Conservation (phyloP, 2,329 filamentous ascomycete genomes). For the Mycosphaerelloides madeirae region DNA sequence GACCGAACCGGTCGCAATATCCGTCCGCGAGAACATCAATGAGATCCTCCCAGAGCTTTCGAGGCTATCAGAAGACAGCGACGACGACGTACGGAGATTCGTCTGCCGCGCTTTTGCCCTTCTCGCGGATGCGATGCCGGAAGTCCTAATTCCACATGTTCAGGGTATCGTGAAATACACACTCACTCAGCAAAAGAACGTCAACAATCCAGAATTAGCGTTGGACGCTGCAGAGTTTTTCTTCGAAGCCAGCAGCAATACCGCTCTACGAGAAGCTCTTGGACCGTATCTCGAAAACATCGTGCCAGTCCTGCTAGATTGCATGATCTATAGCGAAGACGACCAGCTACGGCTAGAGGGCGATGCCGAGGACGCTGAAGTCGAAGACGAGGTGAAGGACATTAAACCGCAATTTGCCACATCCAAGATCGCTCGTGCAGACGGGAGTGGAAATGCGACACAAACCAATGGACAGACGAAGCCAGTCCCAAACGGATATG, state of each 20-base stretch:
- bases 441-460: conserved; percentile 48
- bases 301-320: conserved; percentile 82
- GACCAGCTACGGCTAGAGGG: conserved; percentile 81
- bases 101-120: conserved; percentile 92
- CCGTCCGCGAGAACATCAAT: conserved; percentile 76
- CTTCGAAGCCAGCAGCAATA: conserved; percentile 86
- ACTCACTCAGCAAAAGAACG: conserved; percentile 76
- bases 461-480: conserved; percentile 55
- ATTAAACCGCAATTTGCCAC: conserved; percentile 91
- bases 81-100: conserved; percentile 78
- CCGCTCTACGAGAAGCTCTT: conserved; percentile 69
- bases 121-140: conserved; percentile 82
- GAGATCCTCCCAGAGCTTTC: conserved; percentile 78
- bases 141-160: conserved; percentile 86
- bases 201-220: conserved; percentile 79
- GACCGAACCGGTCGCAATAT: conserved; percentile 64
- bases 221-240: conserved; percentile 97
- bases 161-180: conserved; percentile 88
- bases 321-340: conserved; percentile 95
- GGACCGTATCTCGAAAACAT: conserved; percentile 76
- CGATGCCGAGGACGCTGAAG: conserved; percentile 67
- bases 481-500: conserved; percentile 29
- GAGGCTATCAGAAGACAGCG: conserved; percentile 68
- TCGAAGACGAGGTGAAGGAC: conserved; percentile 84
- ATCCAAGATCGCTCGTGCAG: conserved; percentile 43